Evolutionary conservation across 805 yeast species (phyloP).

Genomic region (Candida arabinofermentans): DNA sequence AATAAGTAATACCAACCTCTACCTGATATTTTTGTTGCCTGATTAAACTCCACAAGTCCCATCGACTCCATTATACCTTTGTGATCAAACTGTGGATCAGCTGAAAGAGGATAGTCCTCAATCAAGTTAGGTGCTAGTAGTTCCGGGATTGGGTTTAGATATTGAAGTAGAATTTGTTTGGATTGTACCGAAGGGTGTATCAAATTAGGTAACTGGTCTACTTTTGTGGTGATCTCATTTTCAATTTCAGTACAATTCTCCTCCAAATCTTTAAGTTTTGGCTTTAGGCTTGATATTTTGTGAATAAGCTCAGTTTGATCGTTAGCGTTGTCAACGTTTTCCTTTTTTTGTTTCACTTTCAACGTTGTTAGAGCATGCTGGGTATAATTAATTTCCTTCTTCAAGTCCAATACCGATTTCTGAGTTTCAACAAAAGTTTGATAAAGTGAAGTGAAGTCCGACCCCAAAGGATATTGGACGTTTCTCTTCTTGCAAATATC

Average conservation of each 20-base stretch:
- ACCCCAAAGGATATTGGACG: constrained; percentile 22
- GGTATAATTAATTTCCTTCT: constrained; percentile 19
- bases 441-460: constrained; percentile 20
- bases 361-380: constrained; percentile 18
- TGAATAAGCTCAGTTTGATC: constrained; percentile 11
- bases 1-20: constrained; percentile 83
- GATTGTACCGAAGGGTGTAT: constrained; percentile 45
- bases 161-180: constrained; percentile 43
- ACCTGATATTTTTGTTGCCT: constrained; percentile 76
- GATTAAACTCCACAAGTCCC: constrained; percentile 61
- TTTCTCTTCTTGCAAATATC: constrained; percentile 33
- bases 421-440: constrained; percentile 8
- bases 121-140: constrained; percentile 5
- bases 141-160: constrained; percentile 44
- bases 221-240: constrained; percentile 33
- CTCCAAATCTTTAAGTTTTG: constrained; percentile 27
- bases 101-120: constrained; percentile 13
- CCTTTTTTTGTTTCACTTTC: constrained; percentile 15
- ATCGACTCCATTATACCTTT: constrained; percentile 64
- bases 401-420: constrained; percentile 14
- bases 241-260: constrained; percentile 29
- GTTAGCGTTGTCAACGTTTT: constrained; percentile 3
- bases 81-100: constrained; percentile 48
- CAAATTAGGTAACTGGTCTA: constrained; percentile 60
- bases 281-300: constrained; percentile 25